Evolutionary conservation across 2,329 filamentous ascomycete genomes (phyloP).

Genomic region (Fusarium sororula): DNA sequence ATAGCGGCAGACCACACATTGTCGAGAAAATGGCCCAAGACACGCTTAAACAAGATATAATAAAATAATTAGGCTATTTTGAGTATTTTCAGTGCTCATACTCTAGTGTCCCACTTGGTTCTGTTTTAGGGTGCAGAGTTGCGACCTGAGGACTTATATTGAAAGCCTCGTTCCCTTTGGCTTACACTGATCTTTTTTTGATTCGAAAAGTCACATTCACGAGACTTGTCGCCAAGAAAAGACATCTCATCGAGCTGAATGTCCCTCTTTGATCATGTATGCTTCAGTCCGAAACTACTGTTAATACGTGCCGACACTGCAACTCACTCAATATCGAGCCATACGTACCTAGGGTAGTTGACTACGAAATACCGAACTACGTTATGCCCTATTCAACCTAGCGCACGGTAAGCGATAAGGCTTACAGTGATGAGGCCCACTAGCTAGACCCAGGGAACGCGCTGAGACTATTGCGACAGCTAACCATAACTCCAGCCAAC

Average conservation of each 20-base stretch:
- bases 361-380: neutral
- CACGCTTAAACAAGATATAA: neutral
- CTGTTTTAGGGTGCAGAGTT: neutral
- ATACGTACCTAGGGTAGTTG: neutral
- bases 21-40: neutral
- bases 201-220: no score
- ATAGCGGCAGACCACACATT: conserved; percentile 14
- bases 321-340: neutral
- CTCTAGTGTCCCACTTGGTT: neutral
- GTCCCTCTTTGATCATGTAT: no score
- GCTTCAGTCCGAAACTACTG: neutral
- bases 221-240: no score
- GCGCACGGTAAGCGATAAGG: neutral
- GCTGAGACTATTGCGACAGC: conserved; percentile 6
- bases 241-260: no score
- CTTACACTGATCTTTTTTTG: no score
- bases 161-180: no score
- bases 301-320: neutral
- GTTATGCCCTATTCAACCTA: neutral
- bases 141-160: no score
- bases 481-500: neutral
- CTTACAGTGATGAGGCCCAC: neutral
- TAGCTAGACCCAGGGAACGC: neutral
- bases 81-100: neutral
- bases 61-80: neutral